These are phyloP conservation scores for Alnus rubra DNA, from an alignment of 306 rosid species.

Conservation along the genomic window DNA sequence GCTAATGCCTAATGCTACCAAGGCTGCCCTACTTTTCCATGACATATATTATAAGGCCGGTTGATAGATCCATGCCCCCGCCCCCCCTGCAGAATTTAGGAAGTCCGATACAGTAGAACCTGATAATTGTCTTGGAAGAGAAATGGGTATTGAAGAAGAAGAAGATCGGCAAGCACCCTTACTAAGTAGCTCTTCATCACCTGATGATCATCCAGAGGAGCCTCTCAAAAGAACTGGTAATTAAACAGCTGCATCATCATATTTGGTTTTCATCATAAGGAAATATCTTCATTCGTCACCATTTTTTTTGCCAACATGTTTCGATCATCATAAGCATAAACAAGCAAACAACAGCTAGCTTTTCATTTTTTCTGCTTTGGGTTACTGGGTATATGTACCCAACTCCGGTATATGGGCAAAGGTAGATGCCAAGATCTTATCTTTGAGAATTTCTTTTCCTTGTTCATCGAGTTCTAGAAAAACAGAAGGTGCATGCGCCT, in stretches of 20 bases:
- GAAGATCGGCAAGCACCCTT: conserved; percentile 24
- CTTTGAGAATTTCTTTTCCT: not conserved
- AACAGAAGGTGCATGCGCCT: not conserved
- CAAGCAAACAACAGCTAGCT: not conserved
- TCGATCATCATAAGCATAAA: not conserved
- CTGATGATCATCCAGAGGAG: not conserved
- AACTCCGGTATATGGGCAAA: not conserved
- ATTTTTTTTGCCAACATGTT: not conserved
- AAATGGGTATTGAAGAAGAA: conserved; percentile 22
- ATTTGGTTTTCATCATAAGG: not conserved
- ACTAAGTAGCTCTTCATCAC: conserved; percentile 16
- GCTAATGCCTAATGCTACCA: not conserved
- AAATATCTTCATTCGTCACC: not conserved
- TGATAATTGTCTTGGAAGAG: not conserved
- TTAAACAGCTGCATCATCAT: not conserved
- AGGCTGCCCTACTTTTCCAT: not conserved
- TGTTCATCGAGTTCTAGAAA: not conserved
- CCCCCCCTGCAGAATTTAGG: too few relatives aligned
- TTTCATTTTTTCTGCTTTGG: not conserved
- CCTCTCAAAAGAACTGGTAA: conserved; percentile 35
- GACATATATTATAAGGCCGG: not conserved
- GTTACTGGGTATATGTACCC: too few relatives aligned
- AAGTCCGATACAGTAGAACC: not conserved
- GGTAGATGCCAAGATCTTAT: not conserved
- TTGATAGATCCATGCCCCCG: too few relatives aligned